A percentile compares a stretch with the other conserved stretches of the same genome.
These are phyloP conservation scores for Colletotrichum sp. DNA, from an alignment of 2,329 filamentous ascomycete genomes.

Conservation along the genomic window DNA sequence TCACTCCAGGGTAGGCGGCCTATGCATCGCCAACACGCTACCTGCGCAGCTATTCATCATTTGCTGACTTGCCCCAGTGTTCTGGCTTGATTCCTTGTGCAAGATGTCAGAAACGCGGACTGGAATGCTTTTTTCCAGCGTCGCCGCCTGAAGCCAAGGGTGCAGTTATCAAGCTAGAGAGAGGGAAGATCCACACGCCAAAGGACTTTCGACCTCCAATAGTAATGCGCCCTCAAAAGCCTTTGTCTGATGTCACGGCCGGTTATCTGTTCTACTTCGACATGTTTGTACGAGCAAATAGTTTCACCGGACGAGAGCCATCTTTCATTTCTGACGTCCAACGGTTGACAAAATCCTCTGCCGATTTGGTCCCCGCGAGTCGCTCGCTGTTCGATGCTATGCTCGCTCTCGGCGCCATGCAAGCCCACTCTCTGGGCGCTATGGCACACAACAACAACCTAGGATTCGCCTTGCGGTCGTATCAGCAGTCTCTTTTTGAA, in stretches of 20 bases:
- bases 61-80: no score
- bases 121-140: constrained; percentile 26
- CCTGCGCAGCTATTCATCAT: not conserved
- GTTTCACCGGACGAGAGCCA: constrained; percentile 23
- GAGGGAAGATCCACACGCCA: constrained; percentile 12
- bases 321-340: constrained; percentile 25
- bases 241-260: constrained; percentile 9
- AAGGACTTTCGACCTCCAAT: not conserved
- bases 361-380: not conserved
- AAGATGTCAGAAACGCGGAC: constrained; percentile 29
- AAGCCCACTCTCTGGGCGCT: constrained; percentile 22
- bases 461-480: constrained; percentile 25
- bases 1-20: constrained; percentile 34
- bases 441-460: not conserved
- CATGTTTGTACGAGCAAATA: constrained; percentile 30
- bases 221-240: not conserved
- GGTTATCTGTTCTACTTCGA: constrained; percentile 34
- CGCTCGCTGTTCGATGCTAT: constrained; percentile 30
- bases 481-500: constrained; percentile 28
- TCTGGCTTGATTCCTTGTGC: constrained; percentile 31
- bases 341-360: constrained; percentile 19
- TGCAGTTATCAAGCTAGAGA: constrained; percentile 26
- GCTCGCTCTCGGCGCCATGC: constrained; percentile 34
- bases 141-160: not conserved
- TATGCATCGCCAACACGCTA: not conserved